Conservation (phyloP, 768 basidiomycete species). For the Suillus clintonianus region DNA sequence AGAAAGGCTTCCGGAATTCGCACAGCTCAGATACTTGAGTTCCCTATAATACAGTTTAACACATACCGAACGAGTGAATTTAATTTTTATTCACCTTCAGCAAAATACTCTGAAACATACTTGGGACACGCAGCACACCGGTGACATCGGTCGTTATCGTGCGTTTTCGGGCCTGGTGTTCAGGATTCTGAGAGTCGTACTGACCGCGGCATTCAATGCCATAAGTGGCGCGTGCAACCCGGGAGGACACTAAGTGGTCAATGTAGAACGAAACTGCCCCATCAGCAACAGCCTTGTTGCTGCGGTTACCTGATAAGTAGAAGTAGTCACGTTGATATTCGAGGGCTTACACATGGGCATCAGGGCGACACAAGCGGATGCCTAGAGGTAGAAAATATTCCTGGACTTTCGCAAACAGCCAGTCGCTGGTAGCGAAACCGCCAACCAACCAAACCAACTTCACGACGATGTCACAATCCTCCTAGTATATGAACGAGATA, state of each 20-base stretch:
- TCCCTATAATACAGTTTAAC: slow-evolving; percentile 21
- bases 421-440: too few relatives aligned
- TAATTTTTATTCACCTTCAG: slow-evolving; percentile 27
- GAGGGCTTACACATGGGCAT: slow-evolving; percentile 46
- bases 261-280: slow-evolving; percentile 42
- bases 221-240: slow-evolving; percentile 44
- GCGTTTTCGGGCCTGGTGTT: slow-evolving; percentile 36
- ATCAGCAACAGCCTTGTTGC: slow-evolving; percentile 52
- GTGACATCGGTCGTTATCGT: slow-evolving; percentile 23
- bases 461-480: too few relatives aligned
- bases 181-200: slow-evolving; percentile 32
- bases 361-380: slow-evolving; percentile 46
- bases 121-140: slow-evolving; percentile 33
- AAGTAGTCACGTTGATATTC: background rate
- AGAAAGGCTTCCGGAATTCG: slow-evolving; percentile 5
- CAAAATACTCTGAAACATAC: slow-evolving; percentile 41
- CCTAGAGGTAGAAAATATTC: slow-evolving; percentile 35
- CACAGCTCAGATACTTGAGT: slow-evolving; percentile 9
- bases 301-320: slow-evolving; percentile 12
- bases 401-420: slow-evolving; percentile 45
- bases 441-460: too few relatives aligned
- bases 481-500: too few relatives aligned
- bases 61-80: background rate
- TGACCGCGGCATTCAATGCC: slow-evolving; percentile 30
- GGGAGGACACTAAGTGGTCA: slow-evolving; percentile 45